phyloP scores from a whole-genome alignment of 2,329 filamentous ascomycete species.

The Epichloe sibirici region DNA sequence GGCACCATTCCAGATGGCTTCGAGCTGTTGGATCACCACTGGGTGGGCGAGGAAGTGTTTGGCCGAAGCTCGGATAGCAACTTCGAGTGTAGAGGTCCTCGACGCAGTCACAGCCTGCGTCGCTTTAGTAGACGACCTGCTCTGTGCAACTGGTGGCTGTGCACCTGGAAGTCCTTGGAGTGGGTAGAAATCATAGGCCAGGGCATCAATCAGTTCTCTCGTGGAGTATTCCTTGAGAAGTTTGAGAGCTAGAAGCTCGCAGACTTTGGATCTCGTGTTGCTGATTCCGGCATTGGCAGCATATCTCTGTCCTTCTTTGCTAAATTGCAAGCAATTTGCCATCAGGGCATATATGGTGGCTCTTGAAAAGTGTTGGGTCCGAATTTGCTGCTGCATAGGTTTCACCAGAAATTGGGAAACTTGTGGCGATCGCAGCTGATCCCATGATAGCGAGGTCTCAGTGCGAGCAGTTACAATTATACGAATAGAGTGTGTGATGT shows the following conservation, averaged over 20 bases:
- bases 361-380: slow-evolving; percentile 68
- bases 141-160: slow-evolving; percentile 23
- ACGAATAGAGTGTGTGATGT: slow-evolving; percentile 79
- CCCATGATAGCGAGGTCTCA: slow-evolving; percentile 88
- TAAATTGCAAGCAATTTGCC: slow-evolving; percentile 88
- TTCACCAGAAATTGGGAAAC: slow-evolving; percentile 93
- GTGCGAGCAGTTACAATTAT: slow-evolving; percentile 73
- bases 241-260: slow-evolving; percentile 82
- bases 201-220: slow-evolving; percentile 79
- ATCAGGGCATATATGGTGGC: slow-evolving; percentile 83
- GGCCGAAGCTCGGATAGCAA: slow-evolving; percentile 83
- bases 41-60: slow-evolving; percentile 90
- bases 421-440: slow-evolving; percentile 89
- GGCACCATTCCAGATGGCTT: slow-evolving; percentile 92
- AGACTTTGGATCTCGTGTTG: slow-evolving; percentile 74
- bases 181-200: slow-evolving; percentile 92
- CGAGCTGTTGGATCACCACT: slow-evolving; percentile 84
- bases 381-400: slow-evolving; percentile 85
- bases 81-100: slow-evolving; percentile 79
- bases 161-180: slow-evolving; percentile 60
- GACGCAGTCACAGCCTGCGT: slow-evolving; percentile 47
- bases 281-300: slow-evolving; percentile 77
- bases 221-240: slow-evolving; percentile 82
- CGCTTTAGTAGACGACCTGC: slow-evolving; percentile 23
- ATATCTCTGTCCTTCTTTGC: slow-evolving; percentile 71